A percentile compares a stretch with the other conserved stretches of the same genome.
These are phyloP conservation scores for Mortierella sp. DNA, from an alignment of 371 early-diverging fungal species.

Conservation along the genomic window DNA sequence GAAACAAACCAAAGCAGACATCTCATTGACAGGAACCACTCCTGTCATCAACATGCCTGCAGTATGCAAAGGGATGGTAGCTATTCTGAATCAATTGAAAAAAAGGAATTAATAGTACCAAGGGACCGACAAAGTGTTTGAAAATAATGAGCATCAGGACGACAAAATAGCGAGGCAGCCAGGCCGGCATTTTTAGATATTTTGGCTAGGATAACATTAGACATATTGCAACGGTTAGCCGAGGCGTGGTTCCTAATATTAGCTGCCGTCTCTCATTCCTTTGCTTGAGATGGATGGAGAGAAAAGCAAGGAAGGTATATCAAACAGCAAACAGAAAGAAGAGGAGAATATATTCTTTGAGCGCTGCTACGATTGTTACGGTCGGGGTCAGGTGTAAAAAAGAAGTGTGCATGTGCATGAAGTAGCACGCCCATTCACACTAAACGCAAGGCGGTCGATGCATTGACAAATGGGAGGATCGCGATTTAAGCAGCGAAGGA, in stretches of 20 bases:
- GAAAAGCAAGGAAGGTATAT: too few relatives aligned
- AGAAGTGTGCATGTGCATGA: too few relatives aligned
- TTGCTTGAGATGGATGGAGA: too few relatives aligned
- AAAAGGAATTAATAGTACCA: not conserved
- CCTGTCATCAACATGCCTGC: not conserved
- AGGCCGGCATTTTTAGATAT: not conserved
- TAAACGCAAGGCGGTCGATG: not conserved
- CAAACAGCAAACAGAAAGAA: too few relatives aligned
- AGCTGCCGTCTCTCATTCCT: not conserved
- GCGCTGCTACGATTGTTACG: too few relatives aligned
- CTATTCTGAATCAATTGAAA: too few relatives aligned
- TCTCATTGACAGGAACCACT: not conserved
- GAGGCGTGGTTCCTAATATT: slow-evolving; percentile 13
- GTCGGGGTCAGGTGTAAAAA: too few relatives aligned
- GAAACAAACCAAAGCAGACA: too few relatives aligned
- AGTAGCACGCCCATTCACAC: too few relatives aligned
- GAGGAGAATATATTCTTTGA: too few relatives aligned
- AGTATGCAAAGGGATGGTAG: not conserved
- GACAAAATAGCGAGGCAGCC: not conserved
- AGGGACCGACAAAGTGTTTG: slow-evolving; percentile 8
- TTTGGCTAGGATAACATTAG: not conserved
- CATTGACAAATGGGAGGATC: not conserved
- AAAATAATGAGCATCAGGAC: not conserved
- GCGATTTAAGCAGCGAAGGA: not conserved
- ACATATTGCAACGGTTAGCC: not conserved